Conservation (phyloP, 169 alveolate species). For the Plasmodium coatneyi region DNA sequence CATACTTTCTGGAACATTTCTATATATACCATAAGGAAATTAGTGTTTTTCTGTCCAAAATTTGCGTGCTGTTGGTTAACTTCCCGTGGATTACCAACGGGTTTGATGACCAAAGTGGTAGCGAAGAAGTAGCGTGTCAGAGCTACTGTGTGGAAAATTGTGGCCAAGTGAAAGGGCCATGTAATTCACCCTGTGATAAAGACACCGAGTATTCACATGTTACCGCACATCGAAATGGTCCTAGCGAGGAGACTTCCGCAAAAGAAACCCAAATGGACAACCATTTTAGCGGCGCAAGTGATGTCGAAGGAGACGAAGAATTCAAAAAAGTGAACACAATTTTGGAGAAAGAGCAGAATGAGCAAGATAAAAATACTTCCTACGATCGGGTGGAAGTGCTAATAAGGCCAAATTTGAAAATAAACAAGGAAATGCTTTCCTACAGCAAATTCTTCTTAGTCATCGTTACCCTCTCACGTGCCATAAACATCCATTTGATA, state of each 20-base stretch:
- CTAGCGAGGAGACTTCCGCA: background rate
- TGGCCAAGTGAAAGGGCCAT: background rate
- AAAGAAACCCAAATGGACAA: background rate
- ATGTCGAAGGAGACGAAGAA: conserved; percentile 48
- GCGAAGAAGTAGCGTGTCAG: background rate
- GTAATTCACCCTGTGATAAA: background rate
- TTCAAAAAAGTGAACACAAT: conserved; percentile 25
- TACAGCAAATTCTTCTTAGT: conserved; percentile 74
- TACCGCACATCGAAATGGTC: background rate
- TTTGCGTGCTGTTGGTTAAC: conserved; percentile 42
- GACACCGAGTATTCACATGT: background rate
- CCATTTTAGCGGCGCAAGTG: background rate
- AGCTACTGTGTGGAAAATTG: background rate
- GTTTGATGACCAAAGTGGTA: conserved; percentile 11
- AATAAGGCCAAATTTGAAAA: conserved; percentile 13
- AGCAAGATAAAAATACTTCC: background rate
- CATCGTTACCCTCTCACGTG: conserved; percentile 69
- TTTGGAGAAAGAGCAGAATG: background rate
- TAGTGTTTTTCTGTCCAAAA: conserved; percentile 15
- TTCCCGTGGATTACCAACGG: conserved; percentile 76
- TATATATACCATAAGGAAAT: conserved; percentile 67
- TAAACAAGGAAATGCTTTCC: conserved; percentile 65
- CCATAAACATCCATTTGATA: conserved; percentile 48
- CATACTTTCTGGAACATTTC: conserved; percentile 59
- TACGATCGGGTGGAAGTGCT: background rate